These are phyloP conservation scores for Isoetes engelmannii DNA, from an alignment of 83 land plant genomes.

Conservation along the genomic window DNA sequence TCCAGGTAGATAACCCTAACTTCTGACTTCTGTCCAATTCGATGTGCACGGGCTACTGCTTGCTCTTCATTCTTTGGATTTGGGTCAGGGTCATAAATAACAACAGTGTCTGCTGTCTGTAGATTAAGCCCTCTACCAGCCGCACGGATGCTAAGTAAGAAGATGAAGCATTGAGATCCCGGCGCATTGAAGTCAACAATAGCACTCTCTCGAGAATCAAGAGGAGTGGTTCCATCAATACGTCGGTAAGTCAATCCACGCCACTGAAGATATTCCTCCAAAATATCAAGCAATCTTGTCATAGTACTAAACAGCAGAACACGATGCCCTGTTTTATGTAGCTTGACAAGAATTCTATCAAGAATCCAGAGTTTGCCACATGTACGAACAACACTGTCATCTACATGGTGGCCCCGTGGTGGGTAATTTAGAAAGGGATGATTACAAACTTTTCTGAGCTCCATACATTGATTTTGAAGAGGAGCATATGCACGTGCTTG, in stretches of 20 bases:
- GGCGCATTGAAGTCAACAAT: constrained; percentile 93
- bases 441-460: constrained; percentile 91
- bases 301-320: constrained; percentile 97
- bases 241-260: constrained; percentile 72
- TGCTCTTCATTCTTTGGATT: constrained; percentile 99
- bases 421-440: constrained; percentile 95
- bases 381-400: constrained; percentile 68
- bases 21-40: constrained; percentile 97
- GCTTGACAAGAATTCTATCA: constrained; percentile 87
- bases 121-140: constrained; percentile 98
- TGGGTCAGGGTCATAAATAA: constrained; percentile 99
- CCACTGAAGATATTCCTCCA: constrained; percentile 97
- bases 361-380: constrained; percentile 98
- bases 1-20: constrained; percentile 98
- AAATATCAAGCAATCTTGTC: constrained; percentile 94
- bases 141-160: constrained; percentile 95
- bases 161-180: constrained; percentile 81
- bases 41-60: constrained; percentile 99
- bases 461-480: constrained; percentile 95
- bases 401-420: constrained; percentile 51
- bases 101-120: constrained; percentile 96
- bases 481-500: constrained; percentile 78
- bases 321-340: constrained; percentile 87
- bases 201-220: constrained; percentile 94
- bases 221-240: constrained; percentile 93